phyloP scores from a whole-genome alignment of 176 grass and related monocot species.

The maize (Zea mays) region Zm-B73-REFERENCE-NAM-5.0 NC_050105.1:129582501-129583000 shows the following conservation, averaged over 20 bases:
- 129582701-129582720: slow-evolving; percentile 15
- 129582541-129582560: slow-evolving; percentile 90
- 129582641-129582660: neutral
- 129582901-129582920: no score
- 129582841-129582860: no score
- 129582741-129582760: neutral
- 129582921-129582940: no score
- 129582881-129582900: no score
- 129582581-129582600: slow-evolving; percentile 97
- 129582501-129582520: neutral
- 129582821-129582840: no score
- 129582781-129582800: no score
- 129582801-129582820: no score
- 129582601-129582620: slow-evolving; percentile 94
- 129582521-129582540: slow-evolving; percentile 62
- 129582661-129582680: neutral
- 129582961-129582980: no score
- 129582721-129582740: neutral
- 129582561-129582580: slow-evolving; percentile 96
- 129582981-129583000: no score
- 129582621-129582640: slow-evolving; percentile 73
- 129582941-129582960: no score
- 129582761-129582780: no score
- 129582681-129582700: slow-evolving; percentile 1
- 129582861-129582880: no score